phyloP scores from a whole-genome alignment of 257 asterid species.

The Petunia secreta region DNA sequence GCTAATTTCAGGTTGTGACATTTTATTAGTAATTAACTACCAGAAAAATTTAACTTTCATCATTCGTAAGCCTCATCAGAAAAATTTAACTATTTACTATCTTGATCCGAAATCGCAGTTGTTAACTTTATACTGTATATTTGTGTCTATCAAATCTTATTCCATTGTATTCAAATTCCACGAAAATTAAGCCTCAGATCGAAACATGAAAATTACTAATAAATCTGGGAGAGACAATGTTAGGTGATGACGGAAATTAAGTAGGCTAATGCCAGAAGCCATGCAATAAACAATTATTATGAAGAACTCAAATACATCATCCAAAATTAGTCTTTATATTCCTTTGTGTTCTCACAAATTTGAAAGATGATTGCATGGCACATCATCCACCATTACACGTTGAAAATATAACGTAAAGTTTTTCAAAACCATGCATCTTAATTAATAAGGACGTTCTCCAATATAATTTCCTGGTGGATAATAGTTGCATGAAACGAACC shows the following conservation, averaged over 20 bases:
- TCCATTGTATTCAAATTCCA: no score
- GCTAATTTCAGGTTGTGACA: not conserved
- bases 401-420: not conserved
- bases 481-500: constrained; percentile 41
- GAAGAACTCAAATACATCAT: no score
- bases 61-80: not conserved
- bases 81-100: no score
- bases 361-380: not conserved
- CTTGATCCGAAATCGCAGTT: no score
- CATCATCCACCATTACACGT: not conserved
- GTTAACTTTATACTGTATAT: no score
- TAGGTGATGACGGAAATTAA: no score
- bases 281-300: no score
- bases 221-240: no score
- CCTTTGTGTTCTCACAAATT: not conserved
- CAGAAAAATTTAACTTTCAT: not conserved
- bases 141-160: no score
- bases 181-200: no score
- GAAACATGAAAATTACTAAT: no score
- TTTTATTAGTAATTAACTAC: not conserved
- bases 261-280: no score
- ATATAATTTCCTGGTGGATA: constrained; percentile 41
- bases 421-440: not conserved
- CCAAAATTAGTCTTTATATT: not conserved
- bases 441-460: constrained; percentile 38